These are phyloP conservation scores for Macrocybe gigantea DNA, from an alignment of 768 basidiomycete genomes.

Conservation along the genomic window DNA sequence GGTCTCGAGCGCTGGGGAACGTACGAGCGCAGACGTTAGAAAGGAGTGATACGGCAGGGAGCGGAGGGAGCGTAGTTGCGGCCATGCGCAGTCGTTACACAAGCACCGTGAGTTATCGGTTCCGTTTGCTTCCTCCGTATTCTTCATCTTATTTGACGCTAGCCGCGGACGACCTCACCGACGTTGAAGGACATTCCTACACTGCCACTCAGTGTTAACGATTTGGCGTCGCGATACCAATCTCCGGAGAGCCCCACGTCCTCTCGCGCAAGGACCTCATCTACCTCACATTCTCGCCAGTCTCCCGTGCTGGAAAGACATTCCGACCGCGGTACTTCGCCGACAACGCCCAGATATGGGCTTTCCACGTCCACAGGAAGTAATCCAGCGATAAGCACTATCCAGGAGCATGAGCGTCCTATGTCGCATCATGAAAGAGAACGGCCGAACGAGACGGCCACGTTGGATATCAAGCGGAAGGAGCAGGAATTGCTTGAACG, in stretches of 20 bases:
- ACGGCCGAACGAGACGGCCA: no score
- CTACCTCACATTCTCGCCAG: constrained; percentile 16
- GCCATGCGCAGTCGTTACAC: constrained; percentile 64
- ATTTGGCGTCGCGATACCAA: constrained; percentile 60
- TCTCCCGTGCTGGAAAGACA: no score
- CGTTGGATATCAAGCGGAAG: constrained; percentile 36
- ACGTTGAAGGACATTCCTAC: constrained; percentile 58
- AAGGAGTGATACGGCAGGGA: constrained; percentile 46
- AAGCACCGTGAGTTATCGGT: constrained; percentile 37
- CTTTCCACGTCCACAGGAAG: constrained; percentile 20
- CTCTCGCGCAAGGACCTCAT: constrained; percentile 28
- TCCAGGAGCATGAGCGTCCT: no score
- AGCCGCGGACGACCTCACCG: constrained; percentile 50
- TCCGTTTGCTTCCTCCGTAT: constrained; percentile 1
- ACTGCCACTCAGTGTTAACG: constrained; percentile 56
- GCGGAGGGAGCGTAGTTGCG: constrained; percentile 57
- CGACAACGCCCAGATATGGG: constrained; percentile 6
- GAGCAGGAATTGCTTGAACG: constrained; percentile 50
- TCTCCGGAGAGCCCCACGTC: constrained; percentile 35
- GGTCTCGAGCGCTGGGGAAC: constrained; percentile 14
- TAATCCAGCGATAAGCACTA: constrained; percentile 9
- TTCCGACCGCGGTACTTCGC: constrained; percentile 7
- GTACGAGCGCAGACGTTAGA: constrained; percentile 28
- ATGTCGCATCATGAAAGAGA: no score
- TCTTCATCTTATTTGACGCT: constrained; percentile 4